phyloP scores from a whole-genome alignment of 495 filamentous ascomycete species.

The Amorphotheca resinae region DNA sequence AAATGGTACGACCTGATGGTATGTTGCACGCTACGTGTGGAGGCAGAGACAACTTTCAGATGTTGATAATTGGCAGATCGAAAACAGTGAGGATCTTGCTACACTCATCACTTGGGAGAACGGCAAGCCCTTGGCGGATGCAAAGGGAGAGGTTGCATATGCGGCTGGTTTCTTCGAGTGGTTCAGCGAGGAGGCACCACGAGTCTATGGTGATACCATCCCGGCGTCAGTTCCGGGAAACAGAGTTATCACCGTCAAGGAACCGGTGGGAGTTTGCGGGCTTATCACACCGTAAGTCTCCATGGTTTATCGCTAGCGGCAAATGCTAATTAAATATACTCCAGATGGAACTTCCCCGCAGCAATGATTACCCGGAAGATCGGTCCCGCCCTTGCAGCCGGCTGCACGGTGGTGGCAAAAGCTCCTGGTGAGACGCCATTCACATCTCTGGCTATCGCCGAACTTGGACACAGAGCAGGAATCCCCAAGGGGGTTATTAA shows the following conservation, averaged over 20 bases:
- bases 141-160: constrained; percentile 60
- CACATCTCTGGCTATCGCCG: constrained; percentile 68
- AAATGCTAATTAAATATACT: neutral
- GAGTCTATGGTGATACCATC: constrained; percentile 67
- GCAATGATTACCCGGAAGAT: constrained; percentile 91
- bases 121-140: constrained; percentile 61
- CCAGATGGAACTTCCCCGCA: constrained; percentile 76
- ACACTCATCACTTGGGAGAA: constrained; percentile 82
- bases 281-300: constrained; percentile 64
- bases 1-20: constrained; percentile 39
- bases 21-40: neutral
- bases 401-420: constrained; percentile 79
- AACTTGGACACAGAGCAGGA: constrained; percentile 70
- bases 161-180: constrained; percentile 72
- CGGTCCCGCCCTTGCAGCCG: constrained; percentile 69
- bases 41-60: neutral
- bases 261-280: constrained; percentile 88
- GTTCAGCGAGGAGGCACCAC: constrained; percentile 67
- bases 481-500: constrained; percentile 80
- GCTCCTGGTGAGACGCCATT: constrained; percentile 78
- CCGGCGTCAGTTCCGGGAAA: constrained; percentile 54
- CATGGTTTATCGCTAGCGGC: neutral
- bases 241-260: constrained; percentile 65
- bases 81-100: constrained; percentile 78
- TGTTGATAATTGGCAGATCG: constrained; percentile 37